These are phyloP conservation scores for Cymbopogon citratus DNA, from an alignment of 176 grass and related monocot species.

Conservation along the genomic window DNA sequence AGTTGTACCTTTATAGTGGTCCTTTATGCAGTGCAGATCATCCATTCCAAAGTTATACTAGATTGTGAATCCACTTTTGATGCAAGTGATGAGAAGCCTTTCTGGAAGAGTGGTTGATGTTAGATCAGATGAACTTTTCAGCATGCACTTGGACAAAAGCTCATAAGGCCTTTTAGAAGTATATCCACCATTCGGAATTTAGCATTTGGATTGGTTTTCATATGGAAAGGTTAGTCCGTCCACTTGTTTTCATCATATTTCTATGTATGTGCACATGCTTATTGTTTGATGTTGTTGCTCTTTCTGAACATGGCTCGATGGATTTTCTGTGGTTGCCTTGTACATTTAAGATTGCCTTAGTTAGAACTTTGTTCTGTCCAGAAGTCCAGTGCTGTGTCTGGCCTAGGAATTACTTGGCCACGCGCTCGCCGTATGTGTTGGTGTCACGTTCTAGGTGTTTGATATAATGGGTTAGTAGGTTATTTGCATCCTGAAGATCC, in stretches of 20 bases:
- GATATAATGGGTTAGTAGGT: neutral
- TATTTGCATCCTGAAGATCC: neutral
- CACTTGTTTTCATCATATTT: neutral
- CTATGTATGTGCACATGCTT: neutral
- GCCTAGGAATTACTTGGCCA: neutral
- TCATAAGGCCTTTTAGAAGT: neutral
- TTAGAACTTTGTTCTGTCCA: neutral
- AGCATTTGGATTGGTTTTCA: neutral
- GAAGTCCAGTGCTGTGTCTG: neutral
- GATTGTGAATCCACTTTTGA: conserved; percentile 7
- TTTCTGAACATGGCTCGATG: neutral
- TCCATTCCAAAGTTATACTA: neutral
- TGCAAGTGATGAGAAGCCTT: neutral
- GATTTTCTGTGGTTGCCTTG: neutral
- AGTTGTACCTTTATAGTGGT: neutral
- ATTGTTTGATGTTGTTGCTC: neutral
- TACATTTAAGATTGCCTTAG: neutral
- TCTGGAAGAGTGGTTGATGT: neutral
- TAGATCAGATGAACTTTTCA: conserved; percentile 16
- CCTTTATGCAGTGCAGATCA: neutral
- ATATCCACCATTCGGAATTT: neutral
- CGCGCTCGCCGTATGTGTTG: neutral
- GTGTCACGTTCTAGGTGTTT: neutral
- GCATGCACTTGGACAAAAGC: conserved; percentile 13
- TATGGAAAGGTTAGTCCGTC: neutral